phyloP scores from a whole-genome alignment of 306 rosid species.

The Acmispon strigosus region DNA sequence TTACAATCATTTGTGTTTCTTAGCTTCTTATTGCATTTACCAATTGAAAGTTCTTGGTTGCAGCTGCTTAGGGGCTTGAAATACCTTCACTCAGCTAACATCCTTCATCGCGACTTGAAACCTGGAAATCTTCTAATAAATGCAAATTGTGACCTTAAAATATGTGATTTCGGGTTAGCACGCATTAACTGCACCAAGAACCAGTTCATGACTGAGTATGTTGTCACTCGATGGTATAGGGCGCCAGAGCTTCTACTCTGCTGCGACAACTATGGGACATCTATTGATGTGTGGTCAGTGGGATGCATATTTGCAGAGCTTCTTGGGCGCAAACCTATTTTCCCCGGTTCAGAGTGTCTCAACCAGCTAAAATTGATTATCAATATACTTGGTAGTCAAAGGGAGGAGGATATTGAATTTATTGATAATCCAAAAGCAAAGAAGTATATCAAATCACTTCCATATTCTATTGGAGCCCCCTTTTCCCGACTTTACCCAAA shows the following conservation, averaged over 20 bases:
- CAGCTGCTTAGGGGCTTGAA: constrained; percentile 93
- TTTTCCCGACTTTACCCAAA: constrained; percentile 59
- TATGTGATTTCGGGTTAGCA: constrained; percentile 95
- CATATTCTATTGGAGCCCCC: constrained; percentile 57
- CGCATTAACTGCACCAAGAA: constrained; percentile 69
- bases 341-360: constrained; percentile 85
- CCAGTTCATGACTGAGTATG: constrained; percentile 96
- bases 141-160: constrained; percentile 90
- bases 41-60: constrained; percentile 19
- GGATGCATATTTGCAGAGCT: constrained; percentile 95
- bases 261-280: constrained; percentile 84
- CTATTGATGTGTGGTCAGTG: constrained; percentile 96
- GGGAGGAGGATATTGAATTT: constrained; percentile 83
- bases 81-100: constrained; percentile 94
- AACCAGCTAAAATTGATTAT: constrained; percentile 82
- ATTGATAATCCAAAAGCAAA: constrained; percentile 86
- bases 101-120: constrained; percentile 91
- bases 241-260: constrained; percentile 94
- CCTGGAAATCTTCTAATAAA: constrained; percentile 93
- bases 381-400: constrained; percentile 83
- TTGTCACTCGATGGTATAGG: constrained; percentile 94
- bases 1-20: background rate
- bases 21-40: constrained; percentile 16
- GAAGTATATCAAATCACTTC: constrained; percentile 56
- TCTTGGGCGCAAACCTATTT: constrained; percentile 78